These are phyloP conservation scores for Marchantia paleacea DNA, from an alignment of 225 moss, liverwort and hornwort species.

Conservation along the genomic window DNA sequence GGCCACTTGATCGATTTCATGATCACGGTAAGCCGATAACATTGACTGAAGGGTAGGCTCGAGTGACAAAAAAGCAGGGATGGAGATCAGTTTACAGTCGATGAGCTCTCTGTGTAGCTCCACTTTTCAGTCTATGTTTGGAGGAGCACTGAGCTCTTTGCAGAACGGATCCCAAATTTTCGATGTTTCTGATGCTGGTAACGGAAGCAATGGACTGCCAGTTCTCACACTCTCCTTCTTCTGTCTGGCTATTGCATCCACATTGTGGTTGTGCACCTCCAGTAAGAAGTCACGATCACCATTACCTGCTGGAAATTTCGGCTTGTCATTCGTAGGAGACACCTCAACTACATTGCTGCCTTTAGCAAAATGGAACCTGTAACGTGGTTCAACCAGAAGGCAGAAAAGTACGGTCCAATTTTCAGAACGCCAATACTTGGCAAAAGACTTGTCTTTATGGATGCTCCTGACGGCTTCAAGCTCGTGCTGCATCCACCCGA, in stretches of 20 bases:
- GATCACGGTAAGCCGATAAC: too few relatives aligned
- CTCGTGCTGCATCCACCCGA: background rate
- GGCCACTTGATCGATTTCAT: too few relatives aligned
- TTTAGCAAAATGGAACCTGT: background rate
- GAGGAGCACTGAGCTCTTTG: too few relatives aligned
- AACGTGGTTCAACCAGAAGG: background rate
- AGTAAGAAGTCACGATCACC: background rate
- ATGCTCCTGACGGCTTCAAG: slow-evolving; percentile 11
- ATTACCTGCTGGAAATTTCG: background rate
- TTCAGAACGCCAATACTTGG: background rate
- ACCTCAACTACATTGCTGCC: background rate
- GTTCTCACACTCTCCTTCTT: background rate
- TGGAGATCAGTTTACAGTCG: too few relatives aligned
- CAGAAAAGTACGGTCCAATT: background rate
- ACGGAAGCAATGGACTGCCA: background rate
- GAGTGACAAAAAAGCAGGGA: too few relatives aligned
- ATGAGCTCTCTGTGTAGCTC: too few relatives aligned
- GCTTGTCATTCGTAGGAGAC: slow-evolving; percentile 6
- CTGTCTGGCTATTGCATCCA: background rate
- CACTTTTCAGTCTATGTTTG: too few relatives aligned
- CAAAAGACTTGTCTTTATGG: background rate
- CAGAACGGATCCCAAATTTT: too few relatives aligned
- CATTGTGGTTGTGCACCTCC: background rate
- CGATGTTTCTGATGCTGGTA: too few relatives aligned
- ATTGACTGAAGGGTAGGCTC: too few relatives aligned